These are phyloP conservation scores for Sphaerobolus stellatus DNA, from an alignment of 1,284 basidiomycete species.

Conservation along the genomic window DNA sequence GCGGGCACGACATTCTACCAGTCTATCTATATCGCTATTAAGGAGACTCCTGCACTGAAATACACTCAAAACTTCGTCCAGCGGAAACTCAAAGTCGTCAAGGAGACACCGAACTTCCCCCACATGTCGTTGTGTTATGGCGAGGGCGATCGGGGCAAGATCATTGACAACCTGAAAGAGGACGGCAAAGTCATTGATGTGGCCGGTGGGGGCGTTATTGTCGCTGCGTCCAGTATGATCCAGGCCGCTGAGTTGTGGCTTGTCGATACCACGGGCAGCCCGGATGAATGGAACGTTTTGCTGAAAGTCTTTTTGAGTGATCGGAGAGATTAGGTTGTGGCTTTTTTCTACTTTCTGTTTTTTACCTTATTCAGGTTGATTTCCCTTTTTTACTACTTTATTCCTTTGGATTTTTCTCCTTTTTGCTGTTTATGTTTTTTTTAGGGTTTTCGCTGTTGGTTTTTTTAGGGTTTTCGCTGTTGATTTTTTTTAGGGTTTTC, in stretches of 20 bases:
- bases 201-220: background rate
- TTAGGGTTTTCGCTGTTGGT: too few species aligned
- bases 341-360: too few species aligned
- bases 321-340: too few species aligned
- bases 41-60: slow-evolving; percentile 43
- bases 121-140: slow-evolving; percentile 71
- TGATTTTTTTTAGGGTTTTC: too few species aligned
- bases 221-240: background rate
- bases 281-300: slow-evolving; percentile 9
- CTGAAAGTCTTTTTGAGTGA: slow-evolving; percentile 1
- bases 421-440: too few species aligned
- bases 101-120: slow-evolving; percentile 55
- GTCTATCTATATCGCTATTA: slow-evolving; percentile 61
- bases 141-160: slow-evolving; percentile 50
- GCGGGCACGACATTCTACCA: slow-evolving; percentile 64
- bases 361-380: too few species aligned
- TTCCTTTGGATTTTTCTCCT: too few species aligned
- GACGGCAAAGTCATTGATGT: slow-evolving; percentile 32
- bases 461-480: too few species aligned
- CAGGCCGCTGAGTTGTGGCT: slow-evolving; percentile 8
- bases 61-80: slow-evolving; percentile 51
- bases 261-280: slow-evolving; percentile 8
- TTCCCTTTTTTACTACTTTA: too few species aligned
- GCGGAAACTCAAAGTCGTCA: slow-evolving; percentile 39
- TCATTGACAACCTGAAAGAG: slow-evolving; percentile 37